phyloP scores from a whole-genome alignment of 768 basidiomycete genomes.

The Pholiota molesta region DNA sequence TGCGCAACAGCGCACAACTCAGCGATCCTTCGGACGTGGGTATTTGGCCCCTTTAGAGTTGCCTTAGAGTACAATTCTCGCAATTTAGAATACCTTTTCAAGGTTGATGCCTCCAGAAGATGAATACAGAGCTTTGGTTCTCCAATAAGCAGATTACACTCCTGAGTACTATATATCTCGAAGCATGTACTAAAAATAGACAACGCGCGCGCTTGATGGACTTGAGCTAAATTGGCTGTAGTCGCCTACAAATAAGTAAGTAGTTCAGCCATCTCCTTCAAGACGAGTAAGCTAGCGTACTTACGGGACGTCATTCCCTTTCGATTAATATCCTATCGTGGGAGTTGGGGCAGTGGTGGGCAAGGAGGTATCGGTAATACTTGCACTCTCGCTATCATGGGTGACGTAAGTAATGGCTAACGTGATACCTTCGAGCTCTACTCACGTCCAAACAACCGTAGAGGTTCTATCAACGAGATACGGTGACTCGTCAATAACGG shows the following conservation, averaged over 20 bases:
- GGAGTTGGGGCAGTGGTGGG: conserved; percentile 9
- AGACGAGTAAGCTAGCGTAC: neutral
- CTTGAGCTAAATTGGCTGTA: neutral
- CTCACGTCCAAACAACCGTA: conserved; percentile 36
- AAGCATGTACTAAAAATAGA: neutral
- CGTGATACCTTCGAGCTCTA: neutral
- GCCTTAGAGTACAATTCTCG: neutral
- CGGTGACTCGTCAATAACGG: conserved; percentile 28
- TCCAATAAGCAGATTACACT: neutral
- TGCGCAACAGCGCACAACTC: neutral
- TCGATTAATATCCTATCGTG: conserved; percentile 4
- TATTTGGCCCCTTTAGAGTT: too few species aligned
- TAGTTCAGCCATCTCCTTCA: neutral
- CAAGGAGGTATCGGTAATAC: conserved; percentile 2
- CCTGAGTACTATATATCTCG: neutral
- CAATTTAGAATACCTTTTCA: neutral
- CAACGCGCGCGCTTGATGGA: neutral
- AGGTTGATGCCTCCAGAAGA: neutral
- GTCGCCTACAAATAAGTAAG: neutral
- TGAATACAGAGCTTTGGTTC: neutral
- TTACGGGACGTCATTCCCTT: neutral
- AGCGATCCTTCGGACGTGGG: neutral
- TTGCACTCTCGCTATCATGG: conserved; percentile 10
- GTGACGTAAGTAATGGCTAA: neutral
- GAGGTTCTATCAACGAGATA: conserved; percentile 32